Base-by-base conservation (phyloP, 305 asterid species). In the Stenogyne calaminthoides region DNA sequence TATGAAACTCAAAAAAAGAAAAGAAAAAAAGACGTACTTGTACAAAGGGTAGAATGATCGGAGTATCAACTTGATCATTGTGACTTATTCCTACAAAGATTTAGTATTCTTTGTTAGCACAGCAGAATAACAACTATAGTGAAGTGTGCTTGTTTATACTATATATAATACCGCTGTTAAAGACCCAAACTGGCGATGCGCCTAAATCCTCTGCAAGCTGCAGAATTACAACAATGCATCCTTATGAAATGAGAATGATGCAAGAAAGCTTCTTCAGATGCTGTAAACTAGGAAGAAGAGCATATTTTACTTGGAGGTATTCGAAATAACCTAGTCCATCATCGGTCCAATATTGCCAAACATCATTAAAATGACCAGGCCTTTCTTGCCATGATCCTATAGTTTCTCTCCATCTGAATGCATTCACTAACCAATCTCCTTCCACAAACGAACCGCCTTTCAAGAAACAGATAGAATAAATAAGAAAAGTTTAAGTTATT, bases 181-280 rank as follows among this genome's bases (percentile, higher is more conserved):
- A 91, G 10, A 92, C 99, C 99, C 99, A 95, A 70, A 95, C 80
- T 3, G 98, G 97, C 71, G 75, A 34, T 60, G 98, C 85, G 72
- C 90, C 97, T 74, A 95, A 87, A 82, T 95, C 98, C 78, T 95
- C 98, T 7, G 97, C 99, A 68, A 95, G 97, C 98, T 95, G 88
- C 76, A 77, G 72, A 79, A 18, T 55, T 8, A 16, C 46, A 61
- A 70, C 46, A 75, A 68, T 19, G 36, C 52, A 20, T 15, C 25
- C 55, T 14, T 46, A 32, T 63, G 22, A 78, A 67, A 42, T 57
- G 60, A 70, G 29, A 65, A 71, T 36, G 29, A 54, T 60, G 60
- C 51, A 46, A 71, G 47, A 51, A 8, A 79, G 16, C 4, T 32
- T 27, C 19, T n/a, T 18, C 49, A 10, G 15, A 42, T 16, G 36